A percentile compares a stretch with the other conserved stretches of the same genome.
Evolutionary conservation across 1,284 basidiomycete species (phyloP).

Genomic region (Violaceomyces palustris): DNA sequence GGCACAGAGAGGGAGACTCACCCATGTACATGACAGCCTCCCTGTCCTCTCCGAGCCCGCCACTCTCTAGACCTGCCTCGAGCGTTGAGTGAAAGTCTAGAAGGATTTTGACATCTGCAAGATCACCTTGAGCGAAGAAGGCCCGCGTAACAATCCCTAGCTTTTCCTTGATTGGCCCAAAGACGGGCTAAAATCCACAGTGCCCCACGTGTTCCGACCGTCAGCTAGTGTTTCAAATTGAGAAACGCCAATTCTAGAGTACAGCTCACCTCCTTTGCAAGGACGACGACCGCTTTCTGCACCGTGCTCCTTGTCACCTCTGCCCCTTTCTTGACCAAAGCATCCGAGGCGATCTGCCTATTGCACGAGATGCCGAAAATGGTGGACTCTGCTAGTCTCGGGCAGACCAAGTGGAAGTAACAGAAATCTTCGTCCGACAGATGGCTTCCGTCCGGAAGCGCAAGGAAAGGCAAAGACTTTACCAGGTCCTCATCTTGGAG

Average conservation of each 20-base stretch:
- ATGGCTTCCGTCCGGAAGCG: constrained; percentile 93
- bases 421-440: constrained; percentile 90
- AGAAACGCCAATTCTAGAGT: not conserved
- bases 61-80: constrained; percentile 41
- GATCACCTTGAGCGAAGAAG: constrained; percentile 51
- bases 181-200: constrained; percentile 51
- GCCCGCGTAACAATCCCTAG: constrained; percentile 81
- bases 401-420: constrained; percentile 74
- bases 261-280: constrained; percentile 60
- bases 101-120: constrained; percentile 46
- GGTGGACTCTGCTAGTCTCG: constrained; percentile 23
- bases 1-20: constrained; percentile 49
- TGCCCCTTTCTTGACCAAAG: constrained; percentile 72
- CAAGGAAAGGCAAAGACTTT: constrained; percentile 80
- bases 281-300: constrained; percentile 93
- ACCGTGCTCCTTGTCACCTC: constrained; percentile 94
- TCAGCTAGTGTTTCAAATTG: constrained; percentile 6
- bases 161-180: constrained; percentile 65
- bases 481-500: constrained; percentile 43
- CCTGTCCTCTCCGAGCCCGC: constrained; percentile 24
- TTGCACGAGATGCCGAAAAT: constrained; percentile 60
- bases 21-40: constrained; percentile 69
- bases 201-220: constrained; percentile 1
- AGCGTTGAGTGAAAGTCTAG: constrained; percentile 51
- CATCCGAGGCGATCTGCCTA: constrained; percentile 79